Conservation (phyloP, 345 rosid genomes). For the Salix dunnii region DNA sequence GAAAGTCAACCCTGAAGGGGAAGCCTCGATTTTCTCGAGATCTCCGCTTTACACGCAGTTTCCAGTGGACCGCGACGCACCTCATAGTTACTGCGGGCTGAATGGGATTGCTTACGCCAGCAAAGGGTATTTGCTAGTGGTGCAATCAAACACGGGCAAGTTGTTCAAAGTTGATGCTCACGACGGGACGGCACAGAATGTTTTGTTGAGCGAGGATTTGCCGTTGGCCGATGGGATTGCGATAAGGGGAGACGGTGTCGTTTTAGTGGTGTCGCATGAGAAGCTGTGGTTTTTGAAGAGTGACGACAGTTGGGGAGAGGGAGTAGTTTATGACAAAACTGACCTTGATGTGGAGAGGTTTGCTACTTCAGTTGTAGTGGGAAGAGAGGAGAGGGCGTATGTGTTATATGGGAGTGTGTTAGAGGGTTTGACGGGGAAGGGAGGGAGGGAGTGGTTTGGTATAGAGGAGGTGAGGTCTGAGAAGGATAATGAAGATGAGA, state of each 20-base stretch:
- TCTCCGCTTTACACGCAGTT: slow-evolving; percentile 44
- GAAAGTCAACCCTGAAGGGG: slow-evolving; percentile 65
- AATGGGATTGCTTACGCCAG: slow-evolving; percentile 74
- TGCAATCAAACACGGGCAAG: slow-evolving; percentile 82
- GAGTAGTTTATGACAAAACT: too few species aligned
- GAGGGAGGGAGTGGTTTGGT: too few species aligned
- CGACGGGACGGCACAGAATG: slow-evolving; percentile 55
- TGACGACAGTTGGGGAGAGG: too few species aligned
- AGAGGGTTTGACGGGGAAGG: too few species aligned
- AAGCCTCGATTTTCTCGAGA: slow-evolving; percentile 62
- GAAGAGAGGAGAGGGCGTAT: too few species aligned
- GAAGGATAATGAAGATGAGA: slow-evolving; percentile 14
- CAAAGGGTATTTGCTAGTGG: slow-evolving; percentile 74
- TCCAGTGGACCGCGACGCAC: slow-evolving; percentile 38
- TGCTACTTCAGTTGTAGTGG: too few species aligned
- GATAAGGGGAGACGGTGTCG: slow-evolving; percentile 57
- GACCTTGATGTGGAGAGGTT: too few species aligned
- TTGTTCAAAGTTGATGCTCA: slow-evolving; percentile 74
- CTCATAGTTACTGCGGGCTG: slow-evolving; percentile 49
- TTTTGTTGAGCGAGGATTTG: slow-evolving; percentile 49
- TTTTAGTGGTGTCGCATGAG: slow-evolving; percentile 38
- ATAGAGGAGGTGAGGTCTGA: too few species aligned
- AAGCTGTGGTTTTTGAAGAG: too few species aligned
- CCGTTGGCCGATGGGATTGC: slow-evolving; percentile 59
- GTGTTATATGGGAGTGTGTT: too few species aligned